These are phyloP conservation scores for fission yeast (Schizosaccharomyces pombe) DNA, from an alignment of 805 yeast genomes.

Conservation along the genomic window DNA sequence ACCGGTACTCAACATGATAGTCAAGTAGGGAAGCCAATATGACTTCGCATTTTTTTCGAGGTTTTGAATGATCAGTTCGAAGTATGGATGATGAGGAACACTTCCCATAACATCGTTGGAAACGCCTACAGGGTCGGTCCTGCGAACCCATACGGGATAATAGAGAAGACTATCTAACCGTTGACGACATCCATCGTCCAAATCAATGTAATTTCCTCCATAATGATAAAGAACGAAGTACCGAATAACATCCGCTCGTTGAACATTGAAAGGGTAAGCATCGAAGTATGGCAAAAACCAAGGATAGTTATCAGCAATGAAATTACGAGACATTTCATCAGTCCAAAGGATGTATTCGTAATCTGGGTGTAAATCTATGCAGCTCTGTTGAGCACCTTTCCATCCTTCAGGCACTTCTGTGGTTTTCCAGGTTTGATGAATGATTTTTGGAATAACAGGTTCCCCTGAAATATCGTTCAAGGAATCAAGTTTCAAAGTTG, in stretches of 20 bases:
- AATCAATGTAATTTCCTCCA: conserved; percentile 77
- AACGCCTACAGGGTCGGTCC: conserved; percentile 73
- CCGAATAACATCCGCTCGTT: conserved; percentile 76
- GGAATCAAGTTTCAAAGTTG: too few relatives aligned
- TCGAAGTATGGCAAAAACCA: conserved; percentile 74
- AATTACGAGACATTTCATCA: conserved; percentile 56
- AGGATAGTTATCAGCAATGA: conserved; percentile 53
- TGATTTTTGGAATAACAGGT: conserved; percentile 55
- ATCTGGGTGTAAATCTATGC: conserved; percentile 63
- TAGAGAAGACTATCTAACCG: conserved; percentile 57
- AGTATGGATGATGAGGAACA: conserved; percentile 69
- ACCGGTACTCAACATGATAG: conserved; percentile 84
- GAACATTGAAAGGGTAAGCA: conserved; percentile 52
- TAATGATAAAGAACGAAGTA: conserved; percentile 61
- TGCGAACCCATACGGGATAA: conserved; percentile 67
- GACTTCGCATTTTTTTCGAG: conserved; percentile 40
- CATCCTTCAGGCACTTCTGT: conserved; percentile 57
- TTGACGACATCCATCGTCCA: conserved; percentile 71
- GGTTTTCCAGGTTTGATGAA: conserved; percentile 80
- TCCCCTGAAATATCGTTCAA: too few relatives aligned
- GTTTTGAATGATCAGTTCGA: conserved; percentile 43
- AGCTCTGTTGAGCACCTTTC: conserved; percentile 53
- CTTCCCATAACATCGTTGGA: conserved; percentile 87
- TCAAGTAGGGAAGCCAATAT: conserved; percentile 73
- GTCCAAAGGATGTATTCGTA: conserved; percentile 74